Evolutionary conservation across 2,329 filamentous ascomycete species (phyloP).

Genomic region (Pseudogymnoascus sp.): DNA sequence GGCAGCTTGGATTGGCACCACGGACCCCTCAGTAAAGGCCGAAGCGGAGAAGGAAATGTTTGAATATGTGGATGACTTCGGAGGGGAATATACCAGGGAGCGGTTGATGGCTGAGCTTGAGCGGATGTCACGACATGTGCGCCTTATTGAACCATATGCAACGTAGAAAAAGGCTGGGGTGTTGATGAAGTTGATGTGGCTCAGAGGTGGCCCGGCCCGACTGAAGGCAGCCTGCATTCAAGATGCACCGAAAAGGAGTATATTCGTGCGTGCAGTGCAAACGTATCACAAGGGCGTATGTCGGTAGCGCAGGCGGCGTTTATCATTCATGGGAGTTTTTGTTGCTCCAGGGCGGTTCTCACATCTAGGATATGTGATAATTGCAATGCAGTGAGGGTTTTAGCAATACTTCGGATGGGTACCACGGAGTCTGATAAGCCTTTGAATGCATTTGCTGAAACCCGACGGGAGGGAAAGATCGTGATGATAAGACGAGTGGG

Average conservation of each 20-base stretch:
- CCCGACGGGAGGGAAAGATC: not conserved
- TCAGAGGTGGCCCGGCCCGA: not conserved
- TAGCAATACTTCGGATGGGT: not conserved
- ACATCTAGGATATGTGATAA: not conserved
- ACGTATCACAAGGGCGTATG: not conserved
- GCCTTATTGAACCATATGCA: not conserved
- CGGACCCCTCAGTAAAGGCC: not conserved
- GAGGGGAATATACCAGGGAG: not conserved
- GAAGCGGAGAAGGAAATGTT: not conserved
- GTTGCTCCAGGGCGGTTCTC: not conserved
- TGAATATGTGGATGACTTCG: not conserved
- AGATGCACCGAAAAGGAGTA: not conserved
- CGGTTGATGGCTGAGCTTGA: not conserved
- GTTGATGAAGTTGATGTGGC: not conserved
- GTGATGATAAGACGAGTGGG: not conserved
- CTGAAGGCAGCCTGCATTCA: not conserved
- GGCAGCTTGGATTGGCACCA: constrained; percentile 21
- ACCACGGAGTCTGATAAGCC: not conserved
- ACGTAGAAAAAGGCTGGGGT: not conserved
- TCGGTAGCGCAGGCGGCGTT: not conserved
- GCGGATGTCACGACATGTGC: not conserved
- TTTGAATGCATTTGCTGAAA: not conserved
- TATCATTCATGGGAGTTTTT: not conserved
- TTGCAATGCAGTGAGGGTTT: not conserved
- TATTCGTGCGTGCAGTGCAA: not conserved